Conservation (phyloP, 2,329 filamentous ascomycete genomes). For the Huntiella abstrusa region DNA sequence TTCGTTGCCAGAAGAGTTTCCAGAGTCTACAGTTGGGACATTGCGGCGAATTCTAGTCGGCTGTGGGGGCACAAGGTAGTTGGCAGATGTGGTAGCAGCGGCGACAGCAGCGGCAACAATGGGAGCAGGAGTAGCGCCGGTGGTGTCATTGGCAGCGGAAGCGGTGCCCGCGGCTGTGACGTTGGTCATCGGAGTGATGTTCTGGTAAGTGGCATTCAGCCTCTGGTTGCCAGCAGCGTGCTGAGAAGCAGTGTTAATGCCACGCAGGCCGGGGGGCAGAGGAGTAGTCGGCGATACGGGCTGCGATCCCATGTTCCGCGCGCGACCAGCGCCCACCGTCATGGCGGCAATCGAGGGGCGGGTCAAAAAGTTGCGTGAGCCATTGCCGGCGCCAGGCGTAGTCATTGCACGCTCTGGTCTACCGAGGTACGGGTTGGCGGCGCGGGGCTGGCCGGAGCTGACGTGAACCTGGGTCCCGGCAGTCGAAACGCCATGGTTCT, state of each 20-base stretch:
- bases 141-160: slow-evolving; percentile 23
- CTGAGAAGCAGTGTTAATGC: not conserved
- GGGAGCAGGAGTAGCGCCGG: slow-evolving; percentile 37
- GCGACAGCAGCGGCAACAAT: slow-evolving; percentile 74
- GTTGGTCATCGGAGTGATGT: slow-evolving; percentile 44
- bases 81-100: slow-evolving; percentile 39
- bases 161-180: slow-evolving; percentile 68
- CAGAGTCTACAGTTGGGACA: slow-evolving; percentile 43
- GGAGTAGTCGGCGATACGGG: slow-evolving; percentile 9
- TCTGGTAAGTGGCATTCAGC: not conserved
- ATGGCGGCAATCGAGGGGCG: slow-evolving; percentile 3
- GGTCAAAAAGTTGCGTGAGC: not conserved
- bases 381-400: slow-evolving; percentile 4
- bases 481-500: slow-evolving; percentile 8
- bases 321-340: not conserved
- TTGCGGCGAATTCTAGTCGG: slow-evolving; percentile 30
- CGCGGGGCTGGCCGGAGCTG: slow-evolving; percentile 8
- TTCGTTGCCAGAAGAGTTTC: slow-evolving; percentile 74
- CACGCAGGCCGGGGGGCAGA: slow-evolving; percentile 16
- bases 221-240: slow-evolving; percentile 22
- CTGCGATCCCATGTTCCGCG: slow-evolving; percentile 5
- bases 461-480: slow-evolving; percentile 6
- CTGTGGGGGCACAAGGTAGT: slow-evolving; percentile 26
- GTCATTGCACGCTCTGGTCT: slow-evolving; percentile 10
- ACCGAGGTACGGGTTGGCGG: not conserved